Evolutionary conservation across 1,284 basidiomycete genomes (phyloP), one percentile per base, ranked within the genome.

Genomic region (Malassezia sympodialis): DNA sequence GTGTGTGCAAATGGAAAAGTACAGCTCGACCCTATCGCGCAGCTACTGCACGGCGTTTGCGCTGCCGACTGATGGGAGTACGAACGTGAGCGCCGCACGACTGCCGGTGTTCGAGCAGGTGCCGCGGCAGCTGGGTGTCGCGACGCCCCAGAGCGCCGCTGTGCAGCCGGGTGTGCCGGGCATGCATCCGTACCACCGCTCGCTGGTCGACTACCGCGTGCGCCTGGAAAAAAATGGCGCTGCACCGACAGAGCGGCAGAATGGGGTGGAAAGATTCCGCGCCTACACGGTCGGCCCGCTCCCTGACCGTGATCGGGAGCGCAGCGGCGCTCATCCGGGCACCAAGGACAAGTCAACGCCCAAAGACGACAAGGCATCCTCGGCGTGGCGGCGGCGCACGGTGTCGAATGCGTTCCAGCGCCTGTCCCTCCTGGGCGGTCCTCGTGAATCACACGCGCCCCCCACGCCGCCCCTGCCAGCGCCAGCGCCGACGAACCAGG

Each of bases 1-100:
- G 31, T 73, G 68, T 50, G 48, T 69, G 35, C 72, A 74, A 55
- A 70, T 67, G 17, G 72, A 74, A 45, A 41, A 63, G 24, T 71
- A 74, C 59, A 65, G 67, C 53, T 68, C 72, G 24, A 56, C 61
- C 48, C 63, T 69, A 6, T 74, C 72, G 10, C 62, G 67, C 28
- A 68, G 70, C n/a, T 74, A 71, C 46, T 64, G 66, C 42, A 54
- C 59, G 24, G 51, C 66, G 12, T 74, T 71, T 47, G 62, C 70
- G 6, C 54, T 74, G 5, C 68, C 63, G 1, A 42, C 66, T 1
- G 49, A 66, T 8, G 46, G 55, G 14, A 34, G n/a, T 27, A 21
- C 28, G 32, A 23, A 21, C 4, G 28, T 56, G 14, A 32, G 17
- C 2, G 19, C 31, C 4, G 28, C 35, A 14, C 19, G 26, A 8